Evolutionary conservation across 2,329 filamentous ascomycete genomes (phyloP).

Genomic region (Fusarium devonianum): DNA sequence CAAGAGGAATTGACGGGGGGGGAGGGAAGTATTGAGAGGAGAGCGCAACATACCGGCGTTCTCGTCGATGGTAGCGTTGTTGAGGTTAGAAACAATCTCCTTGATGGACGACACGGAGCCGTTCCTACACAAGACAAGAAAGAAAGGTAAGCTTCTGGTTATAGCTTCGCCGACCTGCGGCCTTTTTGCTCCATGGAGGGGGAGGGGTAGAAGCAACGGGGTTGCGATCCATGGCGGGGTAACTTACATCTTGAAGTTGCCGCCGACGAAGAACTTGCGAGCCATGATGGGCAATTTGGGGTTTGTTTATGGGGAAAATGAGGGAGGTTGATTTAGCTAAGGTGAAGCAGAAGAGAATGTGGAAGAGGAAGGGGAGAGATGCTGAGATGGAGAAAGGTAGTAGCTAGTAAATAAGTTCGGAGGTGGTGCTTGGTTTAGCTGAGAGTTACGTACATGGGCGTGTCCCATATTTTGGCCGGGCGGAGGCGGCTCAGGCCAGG

Average conservation of each 20-base stretch:
- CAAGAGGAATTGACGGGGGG: neutral
- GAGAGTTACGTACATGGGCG: slow-evolving; percentile 2
- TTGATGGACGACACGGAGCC: slow-evolving; percentile 89
- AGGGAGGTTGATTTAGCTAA: neutral
- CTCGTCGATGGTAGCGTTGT: slow-evolving; percentile 80
- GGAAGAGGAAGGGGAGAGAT: slow-evolving; percentile 1
- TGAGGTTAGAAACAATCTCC: slow-evolving; percentile 88
- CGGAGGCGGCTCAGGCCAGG: slow-evolving; percentile 25
- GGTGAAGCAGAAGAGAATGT: slow-evolving; percentile 12
- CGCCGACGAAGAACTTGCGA: slow-evolving; percentile 96
- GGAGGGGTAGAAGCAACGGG: slow-evolving; percentile 26
- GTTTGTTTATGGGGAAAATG: slow-evolving; percentile 5
- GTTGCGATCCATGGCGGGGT: slow-evolving; percentile 37
- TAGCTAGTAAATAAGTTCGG: slow-evolving; percentile 21
- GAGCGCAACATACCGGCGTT: slow-evolving; percentile 67
- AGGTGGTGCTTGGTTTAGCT: slow-evolving; percentile 15
- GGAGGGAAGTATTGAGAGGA: neutral
- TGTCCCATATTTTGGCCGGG: slow-evolving; percentile 29
- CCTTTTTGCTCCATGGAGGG: slow-evolving; percentile 39
- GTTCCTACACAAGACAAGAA: slow-evolving; percentile 82
- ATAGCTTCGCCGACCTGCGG: slow-evolving; percentile 34
- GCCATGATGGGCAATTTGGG: slow-evolving; percentile 70
- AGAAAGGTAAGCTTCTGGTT: slow-evolving; percentile 21
- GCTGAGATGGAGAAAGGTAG: slow-evolving; percentile 18
- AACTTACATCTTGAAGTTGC: slow-evolving; percentile 98